Evolutionary conservation across 2,329 filamentous ascomycete genomes (phyloP), one percentile per base, ranked within the genome.

Genomic region (Phialophora chinensis): DNA sequence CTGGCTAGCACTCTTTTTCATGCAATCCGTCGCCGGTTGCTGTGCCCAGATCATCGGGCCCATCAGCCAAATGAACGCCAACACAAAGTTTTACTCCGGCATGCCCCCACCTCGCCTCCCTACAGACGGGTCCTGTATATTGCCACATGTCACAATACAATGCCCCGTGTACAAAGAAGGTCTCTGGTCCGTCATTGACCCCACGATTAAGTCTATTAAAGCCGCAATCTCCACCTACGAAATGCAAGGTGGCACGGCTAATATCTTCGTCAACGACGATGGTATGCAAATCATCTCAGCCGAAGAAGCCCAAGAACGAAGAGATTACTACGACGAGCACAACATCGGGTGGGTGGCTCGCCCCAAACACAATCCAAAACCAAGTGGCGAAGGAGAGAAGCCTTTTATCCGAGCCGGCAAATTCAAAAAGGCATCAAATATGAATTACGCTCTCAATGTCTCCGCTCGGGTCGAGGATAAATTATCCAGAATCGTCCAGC

Each of bases 151-250:
- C 66, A 94, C 91, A 2, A 90, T 96, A 50, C 92, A 96, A 75
- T 93, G 91, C 76, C 92, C 92, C 4, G 91, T 96, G 0, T 96
- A 95, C 81, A 95, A 94, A 77, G 92, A 96, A 77, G 91, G 91
- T 70, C 83, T 96, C 2, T 80, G 81, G 42, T 87, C 83, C 68
- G 92, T 96, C 73, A 87, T 87, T 69, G 79, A 80, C 54, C 85
- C 86, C 0, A 87, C 85, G 0, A 81, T 87, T 52, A 79, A 82
- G 23, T 86, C 84, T 3, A 75, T 87, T 38, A 86, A 86, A 73
- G 81, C 81, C 14, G 86, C 85, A 20, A 87, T 87, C 67, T 84
- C 84, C 42, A 85, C 85, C 12, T 88, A 87, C 69, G 85, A 87
- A 70, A 76, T 85, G 70, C 84, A 86, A 73, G 73, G 74, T 63